These are phyloP conservation scores for Podila horticola DNA, from an alignment of 192 early-diverging fungal genomes.

Conservation along the genomic window DNA sequence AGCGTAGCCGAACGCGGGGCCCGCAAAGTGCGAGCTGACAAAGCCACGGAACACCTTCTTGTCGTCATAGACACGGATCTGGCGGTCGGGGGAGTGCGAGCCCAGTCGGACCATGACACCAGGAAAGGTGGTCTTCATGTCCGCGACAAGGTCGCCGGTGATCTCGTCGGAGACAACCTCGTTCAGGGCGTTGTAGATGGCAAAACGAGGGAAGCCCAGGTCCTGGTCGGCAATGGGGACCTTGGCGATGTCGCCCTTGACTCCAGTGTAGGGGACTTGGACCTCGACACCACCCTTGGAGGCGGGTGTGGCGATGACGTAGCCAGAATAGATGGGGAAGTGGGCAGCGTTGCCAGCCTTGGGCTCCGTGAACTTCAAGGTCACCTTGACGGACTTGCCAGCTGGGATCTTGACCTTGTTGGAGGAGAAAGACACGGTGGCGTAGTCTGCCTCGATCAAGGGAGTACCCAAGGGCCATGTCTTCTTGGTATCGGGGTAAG, in stretches of 20 bases:
- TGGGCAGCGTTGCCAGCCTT: conserved; percentile 16
- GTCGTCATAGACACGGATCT: conserved; percentile 12
- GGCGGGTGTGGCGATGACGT: conserved; percentile 39
- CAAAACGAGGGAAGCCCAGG: conserved; percentile 23
- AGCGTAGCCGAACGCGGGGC: neutral
- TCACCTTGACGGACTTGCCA: conserved; percentile 21
- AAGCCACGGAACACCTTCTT: conserved; percentile 8
- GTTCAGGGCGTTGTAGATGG: neutral
- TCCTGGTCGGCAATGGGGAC: conserved; percentile 52
- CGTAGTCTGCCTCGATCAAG: conserved; percentile 13
- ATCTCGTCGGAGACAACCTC: neutral
- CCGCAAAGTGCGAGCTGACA: neutral
- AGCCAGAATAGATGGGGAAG: conserved; percentile 59
- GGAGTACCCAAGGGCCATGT: conserved; percentile 4
- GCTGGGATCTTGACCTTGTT: conserved; percentile 17
- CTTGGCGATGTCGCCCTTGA: conserved; percentile 29
- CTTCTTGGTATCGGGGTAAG: conserved; percentile 1
- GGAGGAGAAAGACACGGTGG: conserved; percentile 12
- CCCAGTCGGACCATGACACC: conserved; percentile 6
- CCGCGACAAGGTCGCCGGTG: neutral
- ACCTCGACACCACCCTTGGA: conserved; percentile 25
- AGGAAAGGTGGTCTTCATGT: conserved; percentile 2
- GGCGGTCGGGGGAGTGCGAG: conserved; percentile 17
- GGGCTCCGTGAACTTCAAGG: conserved; percentile 20
- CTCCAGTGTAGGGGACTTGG: conserved; percentile 58